phyloP scores from a whole-genome alignment of 495 filamentous ascomycete genomes.

The Xylaria venustula region DNA sequence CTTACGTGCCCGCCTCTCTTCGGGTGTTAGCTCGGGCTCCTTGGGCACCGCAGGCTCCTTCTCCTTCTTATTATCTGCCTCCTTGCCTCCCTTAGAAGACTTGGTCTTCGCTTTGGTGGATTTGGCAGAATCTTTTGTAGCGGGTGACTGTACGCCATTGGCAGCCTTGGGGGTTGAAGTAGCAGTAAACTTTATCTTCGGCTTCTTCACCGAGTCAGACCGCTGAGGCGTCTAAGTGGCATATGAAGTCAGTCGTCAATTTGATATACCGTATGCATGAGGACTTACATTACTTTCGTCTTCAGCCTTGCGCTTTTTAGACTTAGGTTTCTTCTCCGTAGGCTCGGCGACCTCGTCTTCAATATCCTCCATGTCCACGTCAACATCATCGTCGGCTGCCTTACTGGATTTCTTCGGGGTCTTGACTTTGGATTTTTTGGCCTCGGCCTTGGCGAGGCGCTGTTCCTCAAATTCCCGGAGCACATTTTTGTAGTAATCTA shows the following conservation, averaged over 20 bases:
- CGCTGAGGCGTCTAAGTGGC: conserved; percentile 61
- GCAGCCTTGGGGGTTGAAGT: conserved; percentile 51
- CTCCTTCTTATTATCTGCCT: conserved; percentile 62
- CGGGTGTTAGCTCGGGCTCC: conserved; percentile 50
- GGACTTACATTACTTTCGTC: conserved; percentile 64
- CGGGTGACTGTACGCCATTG: conserved; percentile 48
- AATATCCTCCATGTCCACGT: conserved; percentile 76
- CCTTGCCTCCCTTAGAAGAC: conserved; percentile 65
- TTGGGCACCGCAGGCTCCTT: conserved; percentile 49
- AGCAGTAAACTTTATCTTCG: conserved; percentile 60
- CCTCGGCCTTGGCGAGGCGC: conserved; percentile 54
- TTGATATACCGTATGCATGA: background rate
- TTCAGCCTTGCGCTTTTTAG: conserved; percentile 71
- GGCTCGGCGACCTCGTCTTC: conserved; percentile 44
- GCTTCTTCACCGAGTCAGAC: conserved; percentile 65
- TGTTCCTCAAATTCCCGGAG: conserved; percentile 66
- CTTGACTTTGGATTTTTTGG: conserved; percentile 60
- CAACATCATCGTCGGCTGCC: conserved; percentile 56
- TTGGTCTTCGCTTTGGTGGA: conserved; percentile 51
- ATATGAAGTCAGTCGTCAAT: background rate
- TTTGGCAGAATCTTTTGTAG: conserved; percentile 38
- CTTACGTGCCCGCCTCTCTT: conserved; percentile 51
- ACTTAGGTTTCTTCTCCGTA: conserved; percentile 56
- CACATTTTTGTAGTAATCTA: conserved; percentile 75
- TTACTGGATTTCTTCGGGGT: conserved; percentile 65